These are phyloP conservation scores for Globisporangium emineosum DNA, from an alignment of 352 stramenopile species.

Conservation along the genomic window DNA sequence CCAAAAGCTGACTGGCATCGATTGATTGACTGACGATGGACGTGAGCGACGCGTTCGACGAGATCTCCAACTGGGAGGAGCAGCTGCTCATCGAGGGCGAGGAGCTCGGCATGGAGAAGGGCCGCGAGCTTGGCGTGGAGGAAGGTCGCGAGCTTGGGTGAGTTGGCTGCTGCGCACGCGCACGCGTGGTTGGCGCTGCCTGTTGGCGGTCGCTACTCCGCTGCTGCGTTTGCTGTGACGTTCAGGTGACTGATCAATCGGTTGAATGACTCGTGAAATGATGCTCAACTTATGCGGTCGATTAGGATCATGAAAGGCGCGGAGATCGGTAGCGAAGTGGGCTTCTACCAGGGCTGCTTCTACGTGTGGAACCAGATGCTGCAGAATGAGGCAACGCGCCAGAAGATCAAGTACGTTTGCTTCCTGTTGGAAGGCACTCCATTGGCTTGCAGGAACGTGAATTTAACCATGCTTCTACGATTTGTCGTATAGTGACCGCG, in stretches of 20 bases:
- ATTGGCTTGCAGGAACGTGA: background rate
- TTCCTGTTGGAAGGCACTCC: background rate
- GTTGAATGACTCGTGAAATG: slow-evolving; percentile 1
- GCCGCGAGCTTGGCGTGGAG: slow-evolving; percentile 56
- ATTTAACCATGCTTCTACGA: background rate
- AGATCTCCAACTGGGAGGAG: slow-evolving; percentile 71
- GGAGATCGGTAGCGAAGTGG: slow-evolving; percentile 79
- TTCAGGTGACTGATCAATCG: background rate
- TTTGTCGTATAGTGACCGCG: slow-evolving; percentile 32
- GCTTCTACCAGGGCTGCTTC: slow-evolving; percentile 82
- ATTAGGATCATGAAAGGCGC: slow-evolving; percentile 68
- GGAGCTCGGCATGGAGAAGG: slow-evolving; percentile 50
- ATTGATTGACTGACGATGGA: slow-evolving; percentile 39
- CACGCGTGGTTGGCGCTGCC: background rate
- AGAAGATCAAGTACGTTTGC: slow-evolving; percentile 41
- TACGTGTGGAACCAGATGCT: slow-evolving; percentile 65
- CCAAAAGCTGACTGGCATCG: background rate
- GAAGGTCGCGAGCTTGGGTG: slow-evolving; percentile 77
- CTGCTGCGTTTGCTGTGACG: background rate
- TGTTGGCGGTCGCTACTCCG: background rate
- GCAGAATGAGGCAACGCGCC: slow-evolving; percentile 27
- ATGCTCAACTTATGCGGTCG: too few relatives aligned
- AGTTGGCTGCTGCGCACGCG: slow-evolving; percentile 7
- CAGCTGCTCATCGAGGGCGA: slow-evolving; percentile 66
- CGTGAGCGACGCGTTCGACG: slow-evolving; percentile 70